These are phyloP conservation scores for Fusarium pseudocircinatum DNA, from an alignment of 2,329 filamentous ascomycete species.

Conservation along the genomic window DNA sequence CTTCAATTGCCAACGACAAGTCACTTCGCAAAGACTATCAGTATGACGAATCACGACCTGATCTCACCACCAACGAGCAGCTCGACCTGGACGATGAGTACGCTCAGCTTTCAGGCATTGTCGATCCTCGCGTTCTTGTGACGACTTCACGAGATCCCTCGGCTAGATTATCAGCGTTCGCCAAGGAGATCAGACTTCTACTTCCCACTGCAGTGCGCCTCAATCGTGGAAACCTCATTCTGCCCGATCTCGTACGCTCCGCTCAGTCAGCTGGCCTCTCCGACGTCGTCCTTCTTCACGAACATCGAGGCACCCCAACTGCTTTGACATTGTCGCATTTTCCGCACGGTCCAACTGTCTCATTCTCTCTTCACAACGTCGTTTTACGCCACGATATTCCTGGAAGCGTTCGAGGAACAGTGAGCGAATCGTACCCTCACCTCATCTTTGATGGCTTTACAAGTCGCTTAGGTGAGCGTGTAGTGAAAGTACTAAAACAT, in stretches of 20 bases:
- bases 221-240: constrained; percentile 89
- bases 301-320: constrained; percentile 91
- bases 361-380: constrained; percentile 92
- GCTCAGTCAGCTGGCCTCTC: constrained; percentile 82
- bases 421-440: constrained; percentile 92
- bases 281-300: constrained; percentile 88
- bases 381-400: constrained; percentile 93
- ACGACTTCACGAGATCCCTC: constrained; percentile 92
- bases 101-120: constrained; percentile 85
- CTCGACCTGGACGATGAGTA: constrained; percentile 90
- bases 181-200: constrained; percentile 87
- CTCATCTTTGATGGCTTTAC: constrained; percentile 95
- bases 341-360: constrained; percentile 82
- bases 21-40: constrained; percentile 86
- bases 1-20: constrained; percentile 87
- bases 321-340: constrained; percentile 88
- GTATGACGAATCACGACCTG: constrained; percentile 85
- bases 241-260: constrained; percentile 85
- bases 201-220: constrained; percentile 87
- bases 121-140: constrained; percentile 88
- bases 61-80: constrained; percentile 73
- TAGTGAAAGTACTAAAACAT: constrained; percentile 92
- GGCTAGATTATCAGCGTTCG: constrained; percentile 84
- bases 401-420: constrained; percentile 84
- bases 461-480: constrained; percentile 79